Evolutionary conservation across 1,284 basidiomycete genomes (phyloP), one percentile per base, ranked within the genome.

Genomic region (Gomphus sp.): DNA sequence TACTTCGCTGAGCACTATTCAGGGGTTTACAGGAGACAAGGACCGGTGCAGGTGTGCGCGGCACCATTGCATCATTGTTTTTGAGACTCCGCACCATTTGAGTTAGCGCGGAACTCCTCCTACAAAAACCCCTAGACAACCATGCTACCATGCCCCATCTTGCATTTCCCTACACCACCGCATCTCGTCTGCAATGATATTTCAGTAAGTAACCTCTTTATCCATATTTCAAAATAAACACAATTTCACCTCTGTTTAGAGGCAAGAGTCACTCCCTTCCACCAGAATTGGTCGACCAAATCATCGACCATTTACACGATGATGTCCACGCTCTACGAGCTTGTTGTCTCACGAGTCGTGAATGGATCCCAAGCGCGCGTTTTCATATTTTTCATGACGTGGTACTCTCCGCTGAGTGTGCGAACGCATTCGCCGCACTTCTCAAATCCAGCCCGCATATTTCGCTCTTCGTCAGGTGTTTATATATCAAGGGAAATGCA

Each of bases 251-350:
- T 25, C 2, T 14, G 10, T 5, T 12, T 45, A 45, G 18, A 50
- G 28, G 7, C 7, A 33, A 16, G 48, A 50, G 11, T 16, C 12
- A 2, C 48, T 16, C 31, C 5, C 53, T 74, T 28, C 69, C 72
- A n/a, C 61, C 63, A 51, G 74, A 76, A 61, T 63, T 74, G 39
- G 62, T 69, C 44, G 73, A 74, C 65, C 65, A 69, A 49, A 67
- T 74, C 60, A 68, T 75, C 61, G 72, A 73, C 62, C 71, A 68
- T 54, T 68, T 73, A 22, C 67, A 72, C 62, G 61, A 68, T 52
- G 71, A 76, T 56, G 58, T 49, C 7, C 37, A 55, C 3, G 57
- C 70, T 10, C 68, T 76, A 43, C 62, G 60, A 48, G 61, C 69
- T 0, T 75, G 73, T 62, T 68, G 68, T 52, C 66, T 73, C 22